Evolutionary conservation across 768 basidiomycete species (phyloP), one percentile per base, ranked within the genome.

Genomic region (Mycena polygramma): DNA sequence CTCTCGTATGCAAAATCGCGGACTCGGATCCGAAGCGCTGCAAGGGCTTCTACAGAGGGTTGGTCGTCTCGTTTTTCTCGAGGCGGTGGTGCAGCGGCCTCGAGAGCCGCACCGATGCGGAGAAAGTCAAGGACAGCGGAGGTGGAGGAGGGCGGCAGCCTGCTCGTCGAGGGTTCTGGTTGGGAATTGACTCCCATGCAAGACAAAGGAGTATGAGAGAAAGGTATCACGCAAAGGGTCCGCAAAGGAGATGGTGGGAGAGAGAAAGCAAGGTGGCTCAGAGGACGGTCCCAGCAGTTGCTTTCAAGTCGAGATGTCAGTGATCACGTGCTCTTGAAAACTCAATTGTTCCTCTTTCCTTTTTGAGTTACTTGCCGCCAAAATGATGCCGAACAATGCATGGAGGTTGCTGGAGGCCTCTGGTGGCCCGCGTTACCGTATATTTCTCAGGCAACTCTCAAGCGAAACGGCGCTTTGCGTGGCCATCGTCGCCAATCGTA

Each of bases 1-100:
- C 84, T 90, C 78, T 92, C 90, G 80, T 89, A 91, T 19, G 88
- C 91, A 83, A 90, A 73, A 55, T 73, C 88, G 82, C 81, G 86
- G 78, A 82, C 83, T 82, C 83, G 85, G 65, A 86, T 81, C 4
- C 87, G 84, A 14, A 79, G 66, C 20, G 70, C 75, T 69, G 78
- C 77, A 41, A 83, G 74, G 20, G 66, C 57, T 30, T 74, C 71
- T 41, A 72, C 55, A 48, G 73, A 58, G 57, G 82, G 77, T 68
- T 79, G 76, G 61, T 78, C 65, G 26, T 48, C 51, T 43, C 5
- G 5, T 30, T 51, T 14, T 19, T 13, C 7, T 1, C 14, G 19
- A 24, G 35, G 24, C 24, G 20, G 26, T 36, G 59, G 30, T 20
- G 19, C 11, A 13, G 45, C 45, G 24, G 43, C 45, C 1, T 48